Evolutionary conservation across 2,329 filamentous ascomycete genomes (phyloP).

Genomic region (Nothophaeocryptopus gaeumannii): DNA sequence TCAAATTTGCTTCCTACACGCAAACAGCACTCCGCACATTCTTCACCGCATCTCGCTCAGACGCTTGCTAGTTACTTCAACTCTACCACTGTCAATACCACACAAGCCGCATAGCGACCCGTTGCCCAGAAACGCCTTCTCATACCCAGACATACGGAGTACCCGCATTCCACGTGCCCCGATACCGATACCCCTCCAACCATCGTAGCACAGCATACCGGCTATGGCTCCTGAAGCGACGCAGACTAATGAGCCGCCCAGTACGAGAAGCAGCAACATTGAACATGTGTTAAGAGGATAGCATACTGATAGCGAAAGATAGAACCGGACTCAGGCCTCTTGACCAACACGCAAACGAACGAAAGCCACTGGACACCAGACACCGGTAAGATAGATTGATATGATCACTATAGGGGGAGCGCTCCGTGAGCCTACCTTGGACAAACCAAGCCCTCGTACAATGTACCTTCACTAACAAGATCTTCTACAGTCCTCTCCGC

Average conservation of each 20-base stretch:
- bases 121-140: too few species aligned
- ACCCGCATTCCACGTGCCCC: too few species aligned
- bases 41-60: too few species aligned
- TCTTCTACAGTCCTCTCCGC: conserved; percentile 58
- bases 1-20: too few species aligned
- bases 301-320: neutral
- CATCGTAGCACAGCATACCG: neutral
- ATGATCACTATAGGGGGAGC: conserved; percentile 4
- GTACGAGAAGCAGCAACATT: conserved; percentile 18
- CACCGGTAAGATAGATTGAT: conserved; percentile 35
- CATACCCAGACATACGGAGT: too few species aligned
- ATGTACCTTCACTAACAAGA: conserved; percentile 2
- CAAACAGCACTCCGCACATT: too few species aligned
- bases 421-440: conserved; percentile 19
- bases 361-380: conserved; percentile 44
- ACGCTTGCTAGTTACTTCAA: too few species aligned
- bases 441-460: neutral
- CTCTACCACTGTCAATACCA: too few species aligned
- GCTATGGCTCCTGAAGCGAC: conserved; percentile 35
- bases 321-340: conserved; percentile 37
- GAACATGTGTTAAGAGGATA: too few species aligned
- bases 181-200: too few species aligned
- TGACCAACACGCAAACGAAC: conserved; percentile 28
- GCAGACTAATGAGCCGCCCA: conserved; percentile 42
- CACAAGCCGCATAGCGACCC: too few species aligned